Base-by-base conservation (phyloP, 331 rosid genomes). In the Cydonia oblonga region DNA sequence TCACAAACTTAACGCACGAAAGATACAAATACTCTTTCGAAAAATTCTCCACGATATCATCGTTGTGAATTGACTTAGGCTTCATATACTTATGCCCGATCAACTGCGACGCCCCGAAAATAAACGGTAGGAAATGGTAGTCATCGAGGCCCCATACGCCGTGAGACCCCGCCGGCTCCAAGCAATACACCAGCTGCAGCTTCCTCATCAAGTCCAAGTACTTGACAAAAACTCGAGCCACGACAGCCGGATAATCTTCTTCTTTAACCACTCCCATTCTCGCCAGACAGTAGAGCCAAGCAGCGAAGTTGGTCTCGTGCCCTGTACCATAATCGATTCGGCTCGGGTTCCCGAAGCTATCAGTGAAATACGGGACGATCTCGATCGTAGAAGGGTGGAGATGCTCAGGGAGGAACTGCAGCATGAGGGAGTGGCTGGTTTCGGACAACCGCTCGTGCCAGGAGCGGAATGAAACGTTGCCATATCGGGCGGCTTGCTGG, bases 61-160 rank as follows among this genome's bases (percentile, higher is more conserved):
- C 63, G 58, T 95, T 95, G 62, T 95, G 99, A 81, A 95, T 86
- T 20, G 99, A 95, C 78, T 89, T 95, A 3, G 99, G 99, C 78
- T 95, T 95, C 99, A 95, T 89, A 33, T 95, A 89, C 84, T 84
- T 91, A 66, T 95, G 99, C 44, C 80, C 93, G 29, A 95, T 84
- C 93, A 95, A 79, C 81, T 95, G 99, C 0, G 99, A 95, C 3
- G 97, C 80, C 19, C 99, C 99, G 23, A 95, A 95, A 66, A 93
- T 80, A 61, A 89, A 93, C 0, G 97, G 98, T 42, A 93, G 54
- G 69, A 93, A 93, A 63, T 91, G 96, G 35, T 91, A 91, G 76
- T 93, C 98, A 54, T 93, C 98, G 8, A 93, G 96, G 6, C 98
- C 98, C 98, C 98, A 92, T 16, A 92, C 98, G 10, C 98, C 98